Evolutionary conservation across 1,139 yeast species (phyloP).

Genomic region (Zygosaccharomyces pseudobailii): DNA sequence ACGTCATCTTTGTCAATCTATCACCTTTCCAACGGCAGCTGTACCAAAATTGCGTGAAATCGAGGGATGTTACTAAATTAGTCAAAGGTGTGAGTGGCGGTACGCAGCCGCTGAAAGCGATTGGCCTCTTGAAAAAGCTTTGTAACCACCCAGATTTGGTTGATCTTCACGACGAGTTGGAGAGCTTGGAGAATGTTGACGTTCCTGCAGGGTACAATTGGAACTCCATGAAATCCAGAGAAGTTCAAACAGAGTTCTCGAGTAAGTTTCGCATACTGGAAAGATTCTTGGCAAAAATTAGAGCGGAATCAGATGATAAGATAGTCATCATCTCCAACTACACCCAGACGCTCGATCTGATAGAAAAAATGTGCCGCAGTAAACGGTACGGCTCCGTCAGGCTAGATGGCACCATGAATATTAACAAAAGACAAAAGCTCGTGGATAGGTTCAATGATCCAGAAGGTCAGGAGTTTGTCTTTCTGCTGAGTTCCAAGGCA

Average conservation of each 20-base stretch:
- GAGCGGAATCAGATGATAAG: constrained; percentile 82
- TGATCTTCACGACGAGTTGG: constrained; percentile 69
- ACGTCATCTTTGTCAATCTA: constrained; percentile 83
- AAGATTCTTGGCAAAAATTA: constrained; percentile 72
- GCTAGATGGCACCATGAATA: constrained; percentile 88
- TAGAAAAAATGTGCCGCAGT: constrained; percentile 76
- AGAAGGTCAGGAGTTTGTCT: constrained; percentile 80
- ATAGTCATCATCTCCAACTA: constrained; percentile 91
- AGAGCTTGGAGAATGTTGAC: constrained; percentile 51
- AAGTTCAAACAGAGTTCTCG: constrained; percentile 56
- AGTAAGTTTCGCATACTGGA: constrained; percentile 55
- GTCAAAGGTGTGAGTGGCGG: constrained; percentile 46
- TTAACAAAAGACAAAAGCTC: constrained; percentile 86
- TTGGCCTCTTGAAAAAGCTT: constrained; percentile 79
- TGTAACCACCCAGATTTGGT: constrained; percentile 92
- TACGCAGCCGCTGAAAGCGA: constrained; percentile 85
- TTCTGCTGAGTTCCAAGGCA: constrained; percentile 87
- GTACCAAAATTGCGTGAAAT: constrained; percentile 70
- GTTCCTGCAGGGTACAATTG: constrained; percentile 70
- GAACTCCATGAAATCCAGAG: constrained; percentile 25
- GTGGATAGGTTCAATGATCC: constrained; percentile 93
- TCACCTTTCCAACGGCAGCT: constrained; percentile 71
- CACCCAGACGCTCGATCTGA: constrained; percentile 87
- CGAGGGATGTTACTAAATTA: constrained; percentile 71
- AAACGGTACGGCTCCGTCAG: constrained; percentile 75